A percentile compares a stretch with the other conserved stretches of the same genome.
Evolutionary conservation across 257 asterid species (phyloP).

Genomic region (Mentha longifolia): DNA sequence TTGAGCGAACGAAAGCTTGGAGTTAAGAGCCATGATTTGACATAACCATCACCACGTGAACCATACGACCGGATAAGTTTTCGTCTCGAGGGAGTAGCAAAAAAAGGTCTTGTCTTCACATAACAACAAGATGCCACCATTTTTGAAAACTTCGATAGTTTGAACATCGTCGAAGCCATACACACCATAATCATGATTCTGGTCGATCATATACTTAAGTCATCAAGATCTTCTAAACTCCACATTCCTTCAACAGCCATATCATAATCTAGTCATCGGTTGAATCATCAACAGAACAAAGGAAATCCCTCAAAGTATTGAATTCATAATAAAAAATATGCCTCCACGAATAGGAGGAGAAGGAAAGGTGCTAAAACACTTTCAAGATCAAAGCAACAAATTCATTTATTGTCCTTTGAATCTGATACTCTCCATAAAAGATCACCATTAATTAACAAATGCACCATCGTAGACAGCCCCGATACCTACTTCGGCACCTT

Average conservation of each 20-base stretch:
- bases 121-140: constrained; percentile 14
- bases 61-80: neutral
- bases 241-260: neutral
- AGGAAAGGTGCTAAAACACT: neutral
- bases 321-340: neutral
- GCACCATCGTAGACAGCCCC: neutral
- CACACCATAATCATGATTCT: no score
- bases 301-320: neutral
- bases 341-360: neutral
- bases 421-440: neutral
- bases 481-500: neutral
- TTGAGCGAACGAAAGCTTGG: constrained; percentile 43
- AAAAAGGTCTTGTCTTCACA: neutral
- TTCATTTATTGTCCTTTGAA: neutral
- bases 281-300: neutral
- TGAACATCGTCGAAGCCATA: neutral
- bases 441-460: neutral
- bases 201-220: neutral
- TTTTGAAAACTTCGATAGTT: neutral
- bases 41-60: neutral
- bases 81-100: neutral
- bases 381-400: neutral
- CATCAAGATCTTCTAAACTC: neutral
- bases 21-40: constrained; percentile 25
- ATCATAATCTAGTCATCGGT: neutral